Evolutionary conservation across 2,329 filamentous ascomycete genomes (phyloP), one percentile per base, ranked within the genome.

Genomic region (Emydomyces testavorans): DNA sequence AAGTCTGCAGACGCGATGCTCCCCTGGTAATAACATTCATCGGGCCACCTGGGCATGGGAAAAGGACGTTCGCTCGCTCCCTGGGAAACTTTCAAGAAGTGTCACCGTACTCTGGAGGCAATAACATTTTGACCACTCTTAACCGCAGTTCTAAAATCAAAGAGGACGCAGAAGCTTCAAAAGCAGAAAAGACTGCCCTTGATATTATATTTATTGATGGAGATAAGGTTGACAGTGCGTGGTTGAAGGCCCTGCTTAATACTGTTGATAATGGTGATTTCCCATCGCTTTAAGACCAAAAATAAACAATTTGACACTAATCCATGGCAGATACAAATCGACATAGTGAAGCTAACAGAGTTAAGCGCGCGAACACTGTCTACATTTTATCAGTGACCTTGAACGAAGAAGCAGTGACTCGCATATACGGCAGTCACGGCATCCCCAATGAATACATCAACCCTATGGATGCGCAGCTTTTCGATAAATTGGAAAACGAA

Each of bases 361-460:
- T 20, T 6, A 34, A 23, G n/a, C 18, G 18, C 1, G 67, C 72
- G 41, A 42, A 56, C 0, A 57, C 43, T 0, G 72, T 75, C 24
- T 59, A 63, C 4, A 46, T 56, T 0, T 74, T 71, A 48, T 72
- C 64, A 49, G 52, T 60, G 10, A 46, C 54, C 10, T 47, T 66
- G 23, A 42, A 56, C 2, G 48, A 55, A n/a, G 36, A 32, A 2
- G 49, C 60, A n/a, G 54, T 55, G 1, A 13, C 35, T 21, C 43
- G 38, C 11, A 43, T 48, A 18, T 42, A 31, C 46, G 11, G 11
- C 10, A 40, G 16, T 35, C 26, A 29, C 10, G 4, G n/a, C 5
- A 21, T 18, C 15, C 2, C 16, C 11, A 1, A 18, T 18, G 11
- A 4, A 13, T 18, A 26, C 6, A 47, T 8, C 28, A 35, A 36